These are phyloP conservation scores for Jacaranda copaia DNA, from an alignment of 257 asterid species.

Conservation along the genomic window DNA sequence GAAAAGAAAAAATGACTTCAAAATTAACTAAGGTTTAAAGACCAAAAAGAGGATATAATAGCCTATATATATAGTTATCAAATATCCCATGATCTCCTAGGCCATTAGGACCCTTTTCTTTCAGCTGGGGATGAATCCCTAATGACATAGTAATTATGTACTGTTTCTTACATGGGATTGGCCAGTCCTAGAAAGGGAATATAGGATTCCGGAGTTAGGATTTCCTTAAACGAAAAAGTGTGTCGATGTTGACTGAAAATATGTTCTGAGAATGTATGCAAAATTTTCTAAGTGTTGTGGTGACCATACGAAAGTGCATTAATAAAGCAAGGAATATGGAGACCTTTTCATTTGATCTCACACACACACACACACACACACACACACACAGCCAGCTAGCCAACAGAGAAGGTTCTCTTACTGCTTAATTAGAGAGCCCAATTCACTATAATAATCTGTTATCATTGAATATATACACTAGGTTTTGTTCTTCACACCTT, in stretches of 20 bases:
- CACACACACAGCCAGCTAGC: too few species aligned
- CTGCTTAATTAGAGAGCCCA: neutral
- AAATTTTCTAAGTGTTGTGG: neutral
- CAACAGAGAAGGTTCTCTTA: too few species aligned
- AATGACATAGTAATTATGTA: neutral
- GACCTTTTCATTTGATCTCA: constrained; percentile 10
- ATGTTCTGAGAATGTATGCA: constrained; percentile 5
- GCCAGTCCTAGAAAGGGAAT: constrained; percentile 32
- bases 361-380: too few species aligned
- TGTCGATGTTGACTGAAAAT: constrained; percentile 45
- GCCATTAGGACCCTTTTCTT: neutral
- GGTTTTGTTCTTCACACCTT: constrained; percentile 7
- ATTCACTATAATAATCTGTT: neutral
- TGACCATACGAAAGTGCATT: constrained; percentile 19
- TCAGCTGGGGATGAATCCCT: neutral
- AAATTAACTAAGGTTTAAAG: neutral
- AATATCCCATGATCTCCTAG: neutral
- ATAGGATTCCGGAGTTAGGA: constrained; percentile 37
- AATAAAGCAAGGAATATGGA: constrained; percentile 21
- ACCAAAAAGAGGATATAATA: neutral
- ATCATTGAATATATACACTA: neutral
- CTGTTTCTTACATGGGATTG: constrained; percentile 30
- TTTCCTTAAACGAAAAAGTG: constrained; percentile 57
- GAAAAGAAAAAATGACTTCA: neutral
- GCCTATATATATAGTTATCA: neutral